Conservation (phyloP, 768 basidiomycete genomes). For the Cyathus striatus region DNA sequence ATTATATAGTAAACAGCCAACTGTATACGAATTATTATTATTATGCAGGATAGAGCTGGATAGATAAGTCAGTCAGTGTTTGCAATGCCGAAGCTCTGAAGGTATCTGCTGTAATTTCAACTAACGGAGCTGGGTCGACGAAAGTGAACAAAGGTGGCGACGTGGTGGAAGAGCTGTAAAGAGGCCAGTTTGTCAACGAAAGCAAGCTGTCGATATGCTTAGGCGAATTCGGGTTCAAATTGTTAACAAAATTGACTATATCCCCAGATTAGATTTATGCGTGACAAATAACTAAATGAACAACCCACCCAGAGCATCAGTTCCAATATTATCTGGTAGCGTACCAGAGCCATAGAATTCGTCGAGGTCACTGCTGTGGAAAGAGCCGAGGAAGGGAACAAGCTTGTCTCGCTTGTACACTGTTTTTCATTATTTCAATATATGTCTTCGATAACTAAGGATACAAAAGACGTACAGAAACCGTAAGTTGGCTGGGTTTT, state of each 20-base stretch:
- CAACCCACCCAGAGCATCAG: constrained; percentile 1
- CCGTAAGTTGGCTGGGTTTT: constrained; percentile 34
- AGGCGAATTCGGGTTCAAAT: constrained; percentile 5
- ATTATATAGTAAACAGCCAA: too few species aligned
- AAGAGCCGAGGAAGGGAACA: constrained; percentile 15
- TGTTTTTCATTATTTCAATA: constrained; percentile 1
- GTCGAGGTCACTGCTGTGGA: background rate
- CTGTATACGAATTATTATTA: too few species aligned
- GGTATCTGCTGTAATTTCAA: constrained; percentile 12
- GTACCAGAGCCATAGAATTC: constrained; percentile 1
- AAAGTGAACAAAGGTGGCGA: constrained; percentile 14
- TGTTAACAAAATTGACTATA: constrained; percentile 2
- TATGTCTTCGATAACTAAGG: background rate
- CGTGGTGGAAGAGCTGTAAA: constrained; percentile 9
- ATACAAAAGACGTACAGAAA: constrained; percentile 23
- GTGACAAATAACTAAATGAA: background rate
- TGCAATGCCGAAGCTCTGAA: constrained; percentile 11
- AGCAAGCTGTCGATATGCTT: constrained; percentile 12
- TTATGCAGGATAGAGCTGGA: too few species aligned
- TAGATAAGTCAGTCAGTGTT: constrained; percentile 3
- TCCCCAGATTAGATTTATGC: background rate
- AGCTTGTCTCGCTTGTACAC: constrained; percentile 15
- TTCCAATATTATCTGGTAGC: constrained; percentile 1
- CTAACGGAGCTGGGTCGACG: constrained; percentile 10
- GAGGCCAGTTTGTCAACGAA: constrained; percentile 10